Base-by-base conservation (phyloP, 768 basidiomycete genomes). In the Mycena indigotica region DNA sequence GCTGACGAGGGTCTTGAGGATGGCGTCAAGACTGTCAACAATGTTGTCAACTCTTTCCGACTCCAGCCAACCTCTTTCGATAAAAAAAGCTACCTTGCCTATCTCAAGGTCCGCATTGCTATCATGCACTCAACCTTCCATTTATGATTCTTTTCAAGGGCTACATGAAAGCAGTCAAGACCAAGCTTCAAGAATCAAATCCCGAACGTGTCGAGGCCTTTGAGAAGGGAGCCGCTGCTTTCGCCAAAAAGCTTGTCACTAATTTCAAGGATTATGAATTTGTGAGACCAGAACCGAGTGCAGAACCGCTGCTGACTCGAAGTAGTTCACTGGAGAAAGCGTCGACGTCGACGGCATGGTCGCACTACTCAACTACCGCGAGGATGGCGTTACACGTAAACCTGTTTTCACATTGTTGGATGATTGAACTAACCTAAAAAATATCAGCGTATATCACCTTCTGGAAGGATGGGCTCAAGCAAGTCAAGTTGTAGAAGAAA, bases 191-290 rank as follows among this genome's bases (percentile, higher is more conserved):
- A 38, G 70, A 81, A 66, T 70, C 55, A 2, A 73, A 84, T 16
- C 82, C 88, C 12, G 87, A 84, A 0, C 80, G 81, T 5, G 87
- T 95, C 26, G 72, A 75, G 2, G 81, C 71, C 0, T 99, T 99
- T 72, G 92, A 98, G 78, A 87, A 88, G 71, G 85, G 80, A 21
- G 97, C 96, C 13, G 63, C 73, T 50, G 75, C 74, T 3, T 93
- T 82, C 67, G 93, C 86, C 53, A 98, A 98, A 82, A 97, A 95
- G 74, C 78, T 99, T 58, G 73, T 97, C 24, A 83, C 76, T 55
- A 91, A 91, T 71, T 91, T 99, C 82, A 93, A 94, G 67, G 88
- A 98, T 72, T 97, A 82, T 70, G 94, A 98, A 76, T 97, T 98
- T 73, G 90, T 93, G 58, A 62, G 89, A 73, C 8, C 13, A 48